Conservation (phyloP, 305 asterid genomes). For the Solanum hybrid region DNA sequence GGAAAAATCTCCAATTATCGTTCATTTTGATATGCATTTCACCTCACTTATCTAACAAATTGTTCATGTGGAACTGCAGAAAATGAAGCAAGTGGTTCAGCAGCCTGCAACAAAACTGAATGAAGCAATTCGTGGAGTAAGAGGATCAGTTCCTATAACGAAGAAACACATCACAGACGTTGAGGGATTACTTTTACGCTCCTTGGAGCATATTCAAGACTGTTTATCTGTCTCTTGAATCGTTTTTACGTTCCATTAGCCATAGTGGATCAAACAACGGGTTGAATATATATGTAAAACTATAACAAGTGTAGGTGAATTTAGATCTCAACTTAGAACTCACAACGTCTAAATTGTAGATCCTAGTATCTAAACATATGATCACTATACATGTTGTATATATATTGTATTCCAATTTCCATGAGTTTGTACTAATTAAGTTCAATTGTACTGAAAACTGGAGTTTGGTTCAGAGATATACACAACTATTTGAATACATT, state of each 20-base stretch:
- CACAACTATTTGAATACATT: neutral
- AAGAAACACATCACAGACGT: constrained; percentile 42
- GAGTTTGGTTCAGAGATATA: neutral
- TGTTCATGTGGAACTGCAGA: neutral
- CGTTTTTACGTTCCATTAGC: neutral
- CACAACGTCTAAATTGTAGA: neutral
- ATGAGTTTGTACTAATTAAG: neutral
- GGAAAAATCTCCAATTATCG: neutral
- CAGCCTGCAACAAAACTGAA: constrained; percentile 6
- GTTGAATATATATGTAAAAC: neutral
- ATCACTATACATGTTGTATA: neutral
- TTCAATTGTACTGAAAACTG: neutral
- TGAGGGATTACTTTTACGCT: constrained; percentile 49
- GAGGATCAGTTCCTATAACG: constrained; percentile 11
- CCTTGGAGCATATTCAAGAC: constrained; percentile 5
- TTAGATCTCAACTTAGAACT: constrained; percentile 2
- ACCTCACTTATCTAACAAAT: neutral
- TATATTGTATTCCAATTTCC: neutral
- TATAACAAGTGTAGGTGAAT: neutral
- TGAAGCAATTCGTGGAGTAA: constrained; percentile 12
- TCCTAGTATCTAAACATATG: neutral
- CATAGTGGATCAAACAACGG: neutral
- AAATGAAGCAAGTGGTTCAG: constrained; percentile 9
- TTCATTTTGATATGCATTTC: neutral
- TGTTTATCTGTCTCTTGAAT: constrained; percentile 1